Conservation (phyloP, 2,329 filamentous ascomycete genomes). For the Neofusicoccum laricinum region DNA sequence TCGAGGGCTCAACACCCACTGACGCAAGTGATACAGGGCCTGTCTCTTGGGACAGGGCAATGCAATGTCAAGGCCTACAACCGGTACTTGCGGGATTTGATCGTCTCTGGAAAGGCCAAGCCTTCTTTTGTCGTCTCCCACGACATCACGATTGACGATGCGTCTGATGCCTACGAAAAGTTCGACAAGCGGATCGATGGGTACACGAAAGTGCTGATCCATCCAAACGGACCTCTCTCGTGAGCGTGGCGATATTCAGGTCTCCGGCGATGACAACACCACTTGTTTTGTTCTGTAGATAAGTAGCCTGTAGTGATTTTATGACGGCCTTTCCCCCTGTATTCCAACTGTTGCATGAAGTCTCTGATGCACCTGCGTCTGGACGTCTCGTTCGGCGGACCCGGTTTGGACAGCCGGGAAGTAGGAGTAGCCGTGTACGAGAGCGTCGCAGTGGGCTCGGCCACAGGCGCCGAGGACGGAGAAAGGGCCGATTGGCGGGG, state of each 20-base stretch:
- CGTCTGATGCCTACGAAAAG: slow-evolving; percentile 60
- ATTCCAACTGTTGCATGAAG: too few relatives aligned
- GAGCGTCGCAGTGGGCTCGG: too few relatives aligned
- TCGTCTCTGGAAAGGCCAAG: slow-evolving; percentile 62
- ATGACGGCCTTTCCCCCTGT: too few relatives aligned
- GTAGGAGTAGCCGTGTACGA: too few relatives aligned
- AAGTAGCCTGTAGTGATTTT: too few relatives aligned
- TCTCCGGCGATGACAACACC: too few relatives aligned
- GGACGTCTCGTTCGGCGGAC: too few relatives aligned
- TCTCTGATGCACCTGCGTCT: too few relatives aligned
- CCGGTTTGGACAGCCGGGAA: too few relatives aligned
- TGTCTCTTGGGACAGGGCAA: slow-evolving; percentile 60
- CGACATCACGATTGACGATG: slow-evolving; percentile 62
- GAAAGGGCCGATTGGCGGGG: too few relatives aligned
- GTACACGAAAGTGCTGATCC: slow-evolving; percentile 66
- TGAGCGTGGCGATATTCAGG: neutral
- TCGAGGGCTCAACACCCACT: neutral
- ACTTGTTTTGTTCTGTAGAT: too few relatives aligned
- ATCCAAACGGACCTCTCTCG: slow-evolving; percentile 55
- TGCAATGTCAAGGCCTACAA: slow-evolving; percentile 70
- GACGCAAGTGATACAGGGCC: slow-evolving; percentile 42
- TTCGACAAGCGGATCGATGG: slow-evolving; percentile 65
- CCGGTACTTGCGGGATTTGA: slow-evolving; percentile 63
- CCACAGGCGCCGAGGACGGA: too few relatives aligned
- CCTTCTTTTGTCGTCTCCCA: slow-evolving; percentile 66